These are phyloP conservation scores for Mycena indigotica DNA, from an alignment of 768 basidiomycete genomes.

Conservation along the genomic window DNA sequence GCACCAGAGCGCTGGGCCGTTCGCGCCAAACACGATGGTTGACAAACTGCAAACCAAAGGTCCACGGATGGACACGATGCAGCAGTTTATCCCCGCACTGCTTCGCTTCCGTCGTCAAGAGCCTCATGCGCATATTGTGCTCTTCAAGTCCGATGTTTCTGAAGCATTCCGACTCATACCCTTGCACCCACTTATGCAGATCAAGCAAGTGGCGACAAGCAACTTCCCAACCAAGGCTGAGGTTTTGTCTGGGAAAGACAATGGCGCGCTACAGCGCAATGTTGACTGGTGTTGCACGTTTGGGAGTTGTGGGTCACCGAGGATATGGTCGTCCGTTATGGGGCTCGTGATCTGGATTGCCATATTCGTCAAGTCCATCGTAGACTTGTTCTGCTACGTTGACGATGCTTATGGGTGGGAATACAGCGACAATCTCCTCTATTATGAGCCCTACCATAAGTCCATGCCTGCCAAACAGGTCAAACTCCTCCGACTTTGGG, in stretches of 20 bases:
- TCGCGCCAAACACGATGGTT: slow-evolving; percentile 42
- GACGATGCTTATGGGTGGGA: slow-evolving; percentile 34
- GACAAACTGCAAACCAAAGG: slow-evolving; percentile 24
- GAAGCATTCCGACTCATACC: slow-evolving; percentile 37
- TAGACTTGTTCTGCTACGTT: slow-evolving; percentile 29
- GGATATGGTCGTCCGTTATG: slow-evolving; percentile 30
- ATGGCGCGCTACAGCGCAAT: too few relatives aligned
- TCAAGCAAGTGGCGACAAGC: slow-evolving; percentile 29
- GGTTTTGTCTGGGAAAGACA: too few relatives aligned
- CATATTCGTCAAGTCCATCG: slow-evolving; percentile 18
- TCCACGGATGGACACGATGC: slow-evolving; percentile 39
- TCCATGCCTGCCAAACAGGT: slow-evolving; percentile 35
- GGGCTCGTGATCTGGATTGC: slow-evolving; percentile 40
- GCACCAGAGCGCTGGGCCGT: slow-evolving; percentile 39
- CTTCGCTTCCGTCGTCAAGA: slow-evolving; percentile 11
- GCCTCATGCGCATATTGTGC: slow-evolving; percentile 17
- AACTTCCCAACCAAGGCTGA: too few relatives aligned
- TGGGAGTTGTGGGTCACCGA: slow-evolving; percentile 30
- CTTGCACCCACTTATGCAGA: slow-evolving; percentile 34
- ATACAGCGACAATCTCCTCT: slow-evolving; percentile 20
- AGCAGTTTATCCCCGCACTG: slow-evolving; percentile 26
- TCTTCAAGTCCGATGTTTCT: slow-evolving; percentile 43
- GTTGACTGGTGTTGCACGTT: slow-evolving; percentile 31
- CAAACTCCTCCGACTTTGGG: slow-evolving; percentile 40
- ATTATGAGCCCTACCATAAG: slow-evolving; percentile 31